phyloP scores from a whole-genome alignment of 108 stramenopile species.

The Epithemia pelagica region DNA sequence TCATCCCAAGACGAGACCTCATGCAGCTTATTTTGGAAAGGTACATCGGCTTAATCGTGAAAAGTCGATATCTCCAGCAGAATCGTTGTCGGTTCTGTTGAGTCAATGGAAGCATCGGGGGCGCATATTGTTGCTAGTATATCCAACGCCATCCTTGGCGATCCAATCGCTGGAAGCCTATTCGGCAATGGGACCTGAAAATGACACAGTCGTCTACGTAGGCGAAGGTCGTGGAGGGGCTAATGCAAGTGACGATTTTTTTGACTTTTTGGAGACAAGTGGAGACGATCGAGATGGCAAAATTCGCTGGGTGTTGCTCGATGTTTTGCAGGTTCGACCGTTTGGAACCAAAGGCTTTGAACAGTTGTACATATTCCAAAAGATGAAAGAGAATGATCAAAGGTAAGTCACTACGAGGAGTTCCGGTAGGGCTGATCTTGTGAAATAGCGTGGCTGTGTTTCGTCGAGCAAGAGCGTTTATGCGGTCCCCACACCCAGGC shows the following conservation, averaged over 20 bases:
- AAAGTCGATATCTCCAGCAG: too few relatives aligned
- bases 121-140: constrained; percentile 66
- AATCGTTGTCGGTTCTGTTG: constrained; percentile 28
- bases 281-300: too few relatives aligned
- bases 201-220: constrained; percentile 48
- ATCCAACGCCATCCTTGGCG: constrained; percentile 80
- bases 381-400: too few relatives aligned
- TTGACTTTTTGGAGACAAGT: constrained; percentile 49
- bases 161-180: constrained; percentile 49
- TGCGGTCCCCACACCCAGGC: too few relatives aligned
- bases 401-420: too few relatives aligned
- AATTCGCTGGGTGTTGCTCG: constrained; percentile 58
- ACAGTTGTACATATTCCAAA: constrained; percentile 66
- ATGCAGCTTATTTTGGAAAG: constrained; percentile 60
- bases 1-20: constrained; percentile 57
- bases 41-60: constrained; percentile 40
- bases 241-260: constrained; percentile 60
- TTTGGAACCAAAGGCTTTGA: constrained; percentile 80
- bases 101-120: constrained; percentile 54
- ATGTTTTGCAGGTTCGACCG: constrained; percentile 41
- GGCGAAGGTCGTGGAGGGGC: constrained; percentile 80
- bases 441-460: too few relatives aligned
- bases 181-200: constrained; percentile 27
- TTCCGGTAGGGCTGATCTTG: too few relatives aligned
- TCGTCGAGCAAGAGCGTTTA: too few relatives aligned